These are phyloP conservation scores for Boletus rufocinnamomeus DNA, from an alignment of 768 basidiomycete species.

Conservation along the genomic window DNA sequence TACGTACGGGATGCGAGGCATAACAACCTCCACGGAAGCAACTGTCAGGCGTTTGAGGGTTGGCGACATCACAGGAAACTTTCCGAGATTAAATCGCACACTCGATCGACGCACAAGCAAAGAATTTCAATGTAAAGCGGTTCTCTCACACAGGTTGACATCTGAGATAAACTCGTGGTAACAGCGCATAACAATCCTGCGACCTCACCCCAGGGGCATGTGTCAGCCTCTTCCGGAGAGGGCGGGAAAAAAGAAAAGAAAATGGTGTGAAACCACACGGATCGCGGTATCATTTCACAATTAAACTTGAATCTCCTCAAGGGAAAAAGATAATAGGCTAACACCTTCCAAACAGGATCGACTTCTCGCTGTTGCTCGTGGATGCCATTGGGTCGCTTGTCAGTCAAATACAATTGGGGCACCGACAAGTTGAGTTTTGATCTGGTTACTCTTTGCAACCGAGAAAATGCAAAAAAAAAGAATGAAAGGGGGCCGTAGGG, in stretches of 20 bases:
- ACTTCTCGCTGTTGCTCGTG: conserved; percentile 21
- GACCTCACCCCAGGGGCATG: conserved; percentile 29
- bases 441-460: conserved; percentile 14
- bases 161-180: conserved; percentile 35
- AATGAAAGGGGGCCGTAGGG: conserved; percentile 19
- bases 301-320: conserved; percentile 18
- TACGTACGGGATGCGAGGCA: conserved; percentile 15
- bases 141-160: conserved; percentile 23
- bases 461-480: conserved; percentile 9
- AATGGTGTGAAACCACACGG: conserved; percentile 21
- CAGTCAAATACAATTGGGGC: conserved; percentile 3
- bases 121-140: conserved; percentile 6
- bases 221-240: conserved; percentile 18
- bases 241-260: conserved; percentile 2
- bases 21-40: conserved; percentile 13
- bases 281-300: conserved; percentile 23
- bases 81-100: conserved; percentile 26
- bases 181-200: conserved; percentile 28
- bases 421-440: conserved; percentile 14
- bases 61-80: conserved; percentile 12
- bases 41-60: conserved; percentile 9
- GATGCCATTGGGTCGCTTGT: conserved; percentile 13
- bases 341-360: conserved; percentile 23
- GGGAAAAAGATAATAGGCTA: conserved; percentile 25
- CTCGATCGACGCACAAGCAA: conserved; percentile 28